Evolutionary conservation across 495 filamentous ascomycete species (phyloP).

Genomic region (Evansstolkia leycettana): DNA sequence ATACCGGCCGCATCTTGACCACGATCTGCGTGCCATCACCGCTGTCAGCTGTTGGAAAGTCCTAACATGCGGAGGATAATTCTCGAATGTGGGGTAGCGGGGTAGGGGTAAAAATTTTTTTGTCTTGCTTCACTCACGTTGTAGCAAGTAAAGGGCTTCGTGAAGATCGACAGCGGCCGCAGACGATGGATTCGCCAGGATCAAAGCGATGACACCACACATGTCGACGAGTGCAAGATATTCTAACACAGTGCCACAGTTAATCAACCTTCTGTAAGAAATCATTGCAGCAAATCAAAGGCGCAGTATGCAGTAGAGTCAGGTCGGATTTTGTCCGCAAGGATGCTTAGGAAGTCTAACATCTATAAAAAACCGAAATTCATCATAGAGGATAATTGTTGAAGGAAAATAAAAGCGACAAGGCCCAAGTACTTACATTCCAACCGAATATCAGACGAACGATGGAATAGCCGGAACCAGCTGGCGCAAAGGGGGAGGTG

Average conservation of each 20-base stretch:
- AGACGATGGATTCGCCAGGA: slow-evolving; percentile 54
- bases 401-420: background rate
- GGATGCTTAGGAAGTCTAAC: slow-evolving; percentile 37
- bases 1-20: slow-evolving; percentile 93
- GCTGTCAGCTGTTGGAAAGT: background rate
- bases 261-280: background rate
- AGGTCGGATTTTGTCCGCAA: slow-evolving; percentile 34
- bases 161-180: slow-evolving; percentile 71
- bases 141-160: slow-evolving; percentile 80
- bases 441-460: background rate
- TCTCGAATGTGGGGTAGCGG: background rate
- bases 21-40: slow-evolving; percentile 26
- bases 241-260: slow-evolving; percentile 5
- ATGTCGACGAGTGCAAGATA: slow-evolving; percentile 31
- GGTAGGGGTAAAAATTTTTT: background rate
- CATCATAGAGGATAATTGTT: slow-evolving; percentile 24
- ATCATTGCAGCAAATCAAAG: background rate
- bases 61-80: background rate
- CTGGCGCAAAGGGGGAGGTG: background rate
- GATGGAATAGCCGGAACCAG: background rate
- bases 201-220: slow-evolving; percentile 81
- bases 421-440: slow-evolving; percentile 10
- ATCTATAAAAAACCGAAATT: slow-evolving; percentile 35
- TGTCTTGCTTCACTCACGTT: slow-evolving; percentile 45
- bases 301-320: slow-evolving; percentile 10